Conservation (phyloP, 805 yeast genomes). For the Cyberlindnera saturnus region DNA sequence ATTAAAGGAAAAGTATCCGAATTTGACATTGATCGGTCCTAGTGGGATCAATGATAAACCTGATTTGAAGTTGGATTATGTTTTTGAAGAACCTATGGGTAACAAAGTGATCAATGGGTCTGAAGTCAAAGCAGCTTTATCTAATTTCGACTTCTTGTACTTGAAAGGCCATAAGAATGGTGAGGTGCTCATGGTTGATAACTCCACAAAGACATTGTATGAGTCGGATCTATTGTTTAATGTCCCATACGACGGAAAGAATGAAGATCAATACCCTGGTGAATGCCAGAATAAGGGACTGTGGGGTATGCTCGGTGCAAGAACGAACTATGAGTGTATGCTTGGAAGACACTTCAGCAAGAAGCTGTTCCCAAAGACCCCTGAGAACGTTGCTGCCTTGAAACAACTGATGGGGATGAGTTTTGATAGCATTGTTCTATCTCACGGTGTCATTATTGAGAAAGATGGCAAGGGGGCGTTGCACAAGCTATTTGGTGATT, state of each 20-base stretch:
- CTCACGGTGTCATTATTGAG: slow-evolving; percentile 57
- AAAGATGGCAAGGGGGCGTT: slow-evolving; percentile 24
- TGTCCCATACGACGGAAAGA: slow-evolving; percentile 43
- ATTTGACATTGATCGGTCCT: slow-evolving; percentile 48
- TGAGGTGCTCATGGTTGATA: slow-evolving; percentile 50
- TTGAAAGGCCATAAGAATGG: slow-evolving; percentile 50
- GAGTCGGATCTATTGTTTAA: slow-evolving; percentile 61
- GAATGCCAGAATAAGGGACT: slow-evolving; percentile 40
- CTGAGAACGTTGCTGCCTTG: slow-evolving; percentile 13
- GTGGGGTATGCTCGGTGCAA: slow-evolving; percentile 32
- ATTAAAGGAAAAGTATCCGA: slow-evolving; percentile 45
- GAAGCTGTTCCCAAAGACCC: slow-evolving; percentile 15
- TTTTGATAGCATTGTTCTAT: slow-evolving; percentile 42
- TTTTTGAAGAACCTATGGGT: slow-evolving; percentile 28
- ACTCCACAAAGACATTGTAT: slow-evolving; percentile 39
- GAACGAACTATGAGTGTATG: slow-evolving; percentile 34
- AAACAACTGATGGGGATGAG: slow-evolving; percentile 30
- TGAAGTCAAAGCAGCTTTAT: slow-evolving; percentile 34
- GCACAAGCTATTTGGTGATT: too few relatives aligned
- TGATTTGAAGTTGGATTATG: slow-evolving; percentile 33
- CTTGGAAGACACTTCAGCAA: slow-evolving; percentile 30
- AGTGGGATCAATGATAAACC: slow-evolving; percentile 31
- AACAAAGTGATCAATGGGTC: slow-evolving; percentile 29
- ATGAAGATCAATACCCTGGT: slow-evolving; percentile 41
- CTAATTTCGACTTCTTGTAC: slow-evolving; percentile 48